Percentiles rank a stretch among this genome's conserved stretches.
These are phyloP conservation scores for Friedmanniomyces simplex DNA, from an alignment of 495 filamentous ascomycete species.

Conservation along the genomic window DNA sequence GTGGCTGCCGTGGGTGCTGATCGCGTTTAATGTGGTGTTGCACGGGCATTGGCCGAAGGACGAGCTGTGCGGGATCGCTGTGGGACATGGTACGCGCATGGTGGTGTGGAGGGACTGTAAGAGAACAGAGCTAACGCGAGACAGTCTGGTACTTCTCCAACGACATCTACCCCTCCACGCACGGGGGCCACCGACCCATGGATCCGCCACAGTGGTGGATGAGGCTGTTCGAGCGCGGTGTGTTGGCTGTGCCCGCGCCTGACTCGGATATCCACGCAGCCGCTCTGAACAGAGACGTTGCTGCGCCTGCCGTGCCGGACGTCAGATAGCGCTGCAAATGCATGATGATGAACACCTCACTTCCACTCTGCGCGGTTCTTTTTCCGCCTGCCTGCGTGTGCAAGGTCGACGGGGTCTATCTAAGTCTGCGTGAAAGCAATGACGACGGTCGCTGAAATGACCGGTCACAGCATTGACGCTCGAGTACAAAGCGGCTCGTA, in stretches of 20 bases:
- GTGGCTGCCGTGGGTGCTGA: constrained; percentile 92
- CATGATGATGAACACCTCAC: too few species aligned
- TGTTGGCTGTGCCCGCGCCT: constrained; percentile 9
- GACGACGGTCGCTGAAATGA: too few species aligned
- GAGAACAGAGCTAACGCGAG: neutral
- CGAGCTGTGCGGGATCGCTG: constrained; percentile 84
- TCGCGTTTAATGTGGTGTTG: constrained; percentile 76
- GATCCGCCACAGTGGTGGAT: constrained; percentile 92
- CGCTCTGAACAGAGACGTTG: constrained; percentile 19
- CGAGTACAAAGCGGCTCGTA: too few species aligned
- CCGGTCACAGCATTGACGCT: too few species aligned
- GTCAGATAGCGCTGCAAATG: constrained; percentile 9
- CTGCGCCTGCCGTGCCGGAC: constrained; percentile 18
- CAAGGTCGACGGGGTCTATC: too few species aligned
- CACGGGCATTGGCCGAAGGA: constrained; percentile 87
- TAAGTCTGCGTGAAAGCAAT: too few species aligned
- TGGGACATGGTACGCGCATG: constrained; percentile 56
- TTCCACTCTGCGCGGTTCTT: too few species aligned
- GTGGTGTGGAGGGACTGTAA: neutral
- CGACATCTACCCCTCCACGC: constrained; percentile 87
- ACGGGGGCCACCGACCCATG: constrained; percentile 73
- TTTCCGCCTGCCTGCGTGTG: too few species aligned
- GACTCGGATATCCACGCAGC: constrained; percentile 20
- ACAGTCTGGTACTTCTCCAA: constrained; percentile 93
- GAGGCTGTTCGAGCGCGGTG: constrained; percentile 58